These are phyloP conservation scores for Botryosphaeria dothidea DNA, from an alignment of 2,329 filamentous ascomycete genomes.

Conservation along the genomic window DNA sequence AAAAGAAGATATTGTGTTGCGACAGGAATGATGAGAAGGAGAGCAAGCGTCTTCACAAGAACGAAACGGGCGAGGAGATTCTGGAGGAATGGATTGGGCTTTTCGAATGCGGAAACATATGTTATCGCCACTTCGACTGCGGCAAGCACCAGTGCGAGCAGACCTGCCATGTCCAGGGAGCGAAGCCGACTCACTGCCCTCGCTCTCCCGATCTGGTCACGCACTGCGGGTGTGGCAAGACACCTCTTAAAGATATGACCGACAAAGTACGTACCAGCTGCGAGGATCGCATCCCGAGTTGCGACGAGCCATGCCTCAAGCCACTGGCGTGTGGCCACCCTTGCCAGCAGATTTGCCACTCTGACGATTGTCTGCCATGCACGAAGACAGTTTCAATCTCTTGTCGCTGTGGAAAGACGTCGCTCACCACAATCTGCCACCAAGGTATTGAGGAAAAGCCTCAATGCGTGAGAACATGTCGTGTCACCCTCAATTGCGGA, in stretches of 20 bases:
- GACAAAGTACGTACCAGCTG: conserved; percentile 65
- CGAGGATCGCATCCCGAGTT: conserved; percentile 76
- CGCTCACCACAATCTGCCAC: conserved; percentile 71
- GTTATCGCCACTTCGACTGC: conserved; percentile 74
- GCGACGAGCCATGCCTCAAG: conserved; percentile 73
- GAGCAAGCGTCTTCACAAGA: conserved; percentile 45
- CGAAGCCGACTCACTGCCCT: conserved; percentile 73
- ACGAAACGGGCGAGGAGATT: conserved; percentile 36
- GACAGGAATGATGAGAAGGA: conserved; percentile 65
- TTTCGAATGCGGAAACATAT: conserved; percentile 66
- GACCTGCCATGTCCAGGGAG: conserved; percentile 75
- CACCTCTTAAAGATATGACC: conserved; percentile 63
- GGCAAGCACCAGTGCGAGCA: conserved; percentile 75
- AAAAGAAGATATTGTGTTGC: conserved; percentile 72
- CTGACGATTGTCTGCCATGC: conserved; percentile 74
- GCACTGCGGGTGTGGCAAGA: conserved; percentile 89
- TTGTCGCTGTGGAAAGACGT: conserved; percentile 80
- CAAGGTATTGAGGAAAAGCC: conserved; percentile 69
- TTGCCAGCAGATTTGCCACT: conserved; percentile 76
- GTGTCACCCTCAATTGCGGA: conserved; percentile 79
- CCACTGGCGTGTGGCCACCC: conserved; percentile 72
- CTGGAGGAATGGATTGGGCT: conserved; percentile 57
- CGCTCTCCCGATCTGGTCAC: conserved; percentile 77
- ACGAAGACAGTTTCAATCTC: conserved; percentile 64
- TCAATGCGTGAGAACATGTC: conserved; percentile 78